phyloP scores from a whole-genome alignment of 441 rosid genomes.

The Corymbia calophylla region DNA sequence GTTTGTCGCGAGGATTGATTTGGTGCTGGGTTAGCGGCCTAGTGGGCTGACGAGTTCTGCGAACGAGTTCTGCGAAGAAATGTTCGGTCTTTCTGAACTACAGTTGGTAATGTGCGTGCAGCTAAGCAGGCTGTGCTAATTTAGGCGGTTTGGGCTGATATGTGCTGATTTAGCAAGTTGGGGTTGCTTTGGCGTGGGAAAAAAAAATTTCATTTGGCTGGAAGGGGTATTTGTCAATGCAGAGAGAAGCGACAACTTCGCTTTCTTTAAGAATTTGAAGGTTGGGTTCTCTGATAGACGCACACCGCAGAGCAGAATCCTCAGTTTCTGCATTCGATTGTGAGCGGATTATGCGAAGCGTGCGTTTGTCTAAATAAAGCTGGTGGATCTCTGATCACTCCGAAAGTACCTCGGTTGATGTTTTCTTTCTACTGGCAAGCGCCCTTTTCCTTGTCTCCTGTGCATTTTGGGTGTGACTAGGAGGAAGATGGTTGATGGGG shows the following conservation, averaged over 20 bases:
- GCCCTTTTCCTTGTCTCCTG: neutral
- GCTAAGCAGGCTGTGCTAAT: too few relatives aligned
- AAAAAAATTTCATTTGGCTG: neutral
- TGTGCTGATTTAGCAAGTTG: neutral
- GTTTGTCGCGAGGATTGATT: neutral
- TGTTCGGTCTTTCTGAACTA: neutral
- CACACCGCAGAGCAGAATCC: neutral
- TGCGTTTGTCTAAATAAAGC: neutral
- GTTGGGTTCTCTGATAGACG: neutral
- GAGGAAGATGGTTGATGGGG: neutral
- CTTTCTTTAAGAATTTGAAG: neutral
- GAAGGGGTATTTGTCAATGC: neutral
- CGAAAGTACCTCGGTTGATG: neutral
- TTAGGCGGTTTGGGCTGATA: too few relatives aligned
- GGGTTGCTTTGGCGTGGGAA: neutral
- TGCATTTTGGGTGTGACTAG: neutral
- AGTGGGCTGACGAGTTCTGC: neutral
- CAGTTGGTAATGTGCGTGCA: neutral
- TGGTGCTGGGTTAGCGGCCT: neutral
- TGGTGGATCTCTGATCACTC: neutral
- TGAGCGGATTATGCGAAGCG: neutral
- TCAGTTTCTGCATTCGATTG: neutral
- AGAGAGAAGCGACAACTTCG: neutral
- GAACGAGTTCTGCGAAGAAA: neutral
- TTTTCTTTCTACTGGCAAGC: neutral